Conservation (phyloP, 495 filamentous ascomycete genomes). For the Terfezia boudieri region DNA sequence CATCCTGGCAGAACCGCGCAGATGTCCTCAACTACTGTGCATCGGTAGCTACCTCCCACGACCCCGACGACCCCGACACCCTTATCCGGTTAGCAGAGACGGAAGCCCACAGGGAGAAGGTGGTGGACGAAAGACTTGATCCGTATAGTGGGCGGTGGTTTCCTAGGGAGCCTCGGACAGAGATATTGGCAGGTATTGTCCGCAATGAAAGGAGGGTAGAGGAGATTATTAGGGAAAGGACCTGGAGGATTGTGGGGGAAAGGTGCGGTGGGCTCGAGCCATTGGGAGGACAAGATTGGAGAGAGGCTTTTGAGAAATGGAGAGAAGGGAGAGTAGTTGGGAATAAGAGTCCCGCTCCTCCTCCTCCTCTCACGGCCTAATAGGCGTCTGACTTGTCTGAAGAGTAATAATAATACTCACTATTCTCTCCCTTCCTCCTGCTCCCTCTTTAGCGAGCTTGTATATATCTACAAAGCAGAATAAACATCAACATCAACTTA, state of each 20-base stretch:
- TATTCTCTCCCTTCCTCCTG: too few relatives aligned
- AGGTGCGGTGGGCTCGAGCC: constrained; percentile 40
- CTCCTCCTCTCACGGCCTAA: too few relatives aligned
- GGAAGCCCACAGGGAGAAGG: constrained; percentile 43
- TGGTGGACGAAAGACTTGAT: constrained; percentile 76
- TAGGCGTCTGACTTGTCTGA: too few relatives aligned
- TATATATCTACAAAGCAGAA: too few relatives aligned
- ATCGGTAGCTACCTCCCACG: constrained; percentile 63
- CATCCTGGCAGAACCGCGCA: constrained; percentile 66
- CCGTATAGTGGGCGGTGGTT: constrained; percentile 77
- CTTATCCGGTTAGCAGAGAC: constrained; percentile 47
- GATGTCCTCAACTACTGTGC: constrained; percentile 82
- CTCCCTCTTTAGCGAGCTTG: too few relatives aligned
- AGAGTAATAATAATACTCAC: too few relatives aligned
- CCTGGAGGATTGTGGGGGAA: constrained; percentile 62
- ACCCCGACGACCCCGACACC: constrained; percentile 71
- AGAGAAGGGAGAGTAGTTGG: constrained; percentile 24
- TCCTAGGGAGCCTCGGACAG: constrained; percentile 61
- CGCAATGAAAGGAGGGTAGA: constrained; percentile 75
- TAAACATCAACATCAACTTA: too few relatives aligned
- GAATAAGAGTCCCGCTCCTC: too few relatives aligned
- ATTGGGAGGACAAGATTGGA: constrained; percentile 34
- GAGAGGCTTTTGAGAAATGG: constrained; percentile 37
- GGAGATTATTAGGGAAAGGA: constrained; percentile 59
- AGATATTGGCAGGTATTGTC: constrained; percentile 52